Evolutionary conservation across 768 basidiomycete genomes (phyloP), one percentile per base, ranked within the genome.

Genomic region (Leccinellum luteum): DNA sequence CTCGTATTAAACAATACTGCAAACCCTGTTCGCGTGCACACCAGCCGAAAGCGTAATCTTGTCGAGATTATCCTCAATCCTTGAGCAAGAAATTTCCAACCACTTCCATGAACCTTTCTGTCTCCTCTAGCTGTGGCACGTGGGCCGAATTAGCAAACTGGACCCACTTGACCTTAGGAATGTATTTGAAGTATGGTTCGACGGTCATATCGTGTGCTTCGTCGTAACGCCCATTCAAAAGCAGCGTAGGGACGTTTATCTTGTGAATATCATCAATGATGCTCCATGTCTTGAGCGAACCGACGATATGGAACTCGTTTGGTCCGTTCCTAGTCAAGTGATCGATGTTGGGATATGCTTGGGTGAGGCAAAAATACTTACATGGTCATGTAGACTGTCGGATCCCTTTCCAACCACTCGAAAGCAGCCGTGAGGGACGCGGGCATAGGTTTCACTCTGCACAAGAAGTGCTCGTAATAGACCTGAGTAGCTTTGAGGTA

Each of bases 361-460:
- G n/a, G 57, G 32, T 8, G 3, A 50, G 21, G 35, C 3, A 32
- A 14, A 12, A 30, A 51, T 28, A 64, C 76, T 44, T 47, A 81
- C 82, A 84, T 81, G 2, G 78, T 78, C 38, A 64, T 56, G 51
- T 77, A 78, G 5, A 82, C 80, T 0, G 81, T 84, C 4, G 77
- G 71, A 53, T 84, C 82, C 41, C 75, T 70, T 6, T 74, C 75
- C 6, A 76, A 48, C 59, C 63, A 67, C 19, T 57, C 69, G 48
- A 81, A 69, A 27, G 73, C 57, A 34, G 60, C 57, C 6, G 62
- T 15, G 5, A 83, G 64, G 9, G 75, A 68, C 41, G 73, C 55
- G 0, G 85, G 84, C 68, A 74, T 72, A 0, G 82, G 81, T 35
- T 80, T 64, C 10, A 79, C 4, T 27, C 74, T 69, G 63, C 81